Evolutionary conservation across 2,329 filamentous ascomycete genomes (phyloP), one percentile per base, ranked within the genome.

Genomic region (Diaporthe aspalathi): DNA sequence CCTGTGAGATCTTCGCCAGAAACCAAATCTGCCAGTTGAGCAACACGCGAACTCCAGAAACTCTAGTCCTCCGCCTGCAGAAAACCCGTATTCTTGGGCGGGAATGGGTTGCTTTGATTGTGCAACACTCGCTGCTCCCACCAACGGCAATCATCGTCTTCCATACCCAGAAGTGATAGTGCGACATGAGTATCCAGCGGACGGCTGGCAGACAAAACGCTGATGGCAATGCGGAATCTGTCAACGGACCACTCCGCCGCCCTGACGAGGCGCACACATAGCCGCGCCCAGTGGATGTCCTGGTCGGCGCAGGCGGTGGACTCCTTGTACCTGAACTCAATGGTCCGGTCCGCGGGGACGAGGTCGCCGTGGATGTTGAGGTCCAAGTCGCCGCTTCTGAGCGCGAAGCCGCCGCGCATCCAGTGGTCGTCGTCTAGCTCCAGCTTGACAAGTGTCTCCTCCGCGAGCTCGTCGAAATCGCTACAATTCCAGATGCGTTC

Each of bases 271-370:
- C 17, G 4, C 32, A 57, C n/a, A n/a, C 53, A 57, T n/a, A 57
- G n/a, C 32, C 38, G n/a, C 53, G 38, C 12, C 53, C 53, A 57
- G 32, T 38, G 32, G 6, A 17, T 7, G 14, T 57, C 53, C n/a
- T 57, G 20, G 14, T 14, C 11, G 47, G 53, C 53, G 35, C 53
- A 38, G 8, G 32, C 53, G 20, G 53, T 57, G n/a, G 53, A 38
- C 35, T 57, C 53, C n/a, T 57, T 57, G n/a, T 57, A 40, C 32
- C 53, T 14, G 32, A 40, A 38, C 27, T 57, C 53, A 32, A 57
- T 24, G n/a, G 53, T 57, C n/a, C n/a, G 12, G 3, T 38, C 53
- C 5, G 29, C 11, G 1, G 2, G 5, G 17, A 40, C 53, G 1
- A 24, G 5, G 5, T 17, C 6, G 20, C 5, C 53, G 2, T 17